Evolutionary conservation across 2,329 filamentous ascomycete species (phyloP), one percentile per base, ranked within the genome.

Genomic region (Trichophaea hybrida): DNA sequence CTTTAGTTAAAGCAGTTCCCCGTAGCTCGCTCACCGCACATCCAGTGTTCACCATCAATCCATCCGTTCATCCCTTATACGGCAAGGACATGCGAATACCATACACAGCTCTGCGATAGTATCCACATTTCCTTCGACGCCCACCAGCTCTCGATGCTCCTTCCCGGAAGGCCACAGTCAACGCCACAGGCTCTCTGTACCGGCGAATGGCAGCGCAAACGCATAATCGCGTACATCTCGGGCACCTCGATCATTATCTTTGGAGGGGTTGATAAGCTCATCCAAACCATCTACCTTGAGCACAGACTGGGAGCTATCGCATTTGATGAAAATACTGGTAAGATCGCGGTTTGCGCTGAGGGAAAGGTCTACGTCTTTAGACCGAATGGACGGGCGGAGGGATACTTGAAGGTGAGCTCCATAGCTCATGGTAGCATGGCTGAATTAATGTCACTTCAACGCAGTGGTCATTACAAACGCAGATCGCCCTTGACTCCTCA

Each of bases 251-350:
- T 97, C 65, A 82, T 93, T 57, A 84, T 98, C 68, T 82, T 97
- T 67, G 80, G 81, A 69, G 85, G 82, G 55, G 80, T 86, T 56
- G 78, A 84, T 63, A 80, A 80, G 58, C 80, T 96, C 64, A 74
- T 95, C 37, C 93, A 98, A 72, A 96, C 90, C 3, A 85, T 94
- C 66, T 94, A 95, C 74, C 83, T 93, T 69, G 86, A 94, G 69
- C 81, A 87, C 65, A 75, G 78, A 31, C 77, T 97, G 33, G 80
- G 88, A 64, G 85, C 88, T 33, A 81, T 97, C 64, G 80, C 82
- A 34, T 80, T 97, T 63, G 87, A 97, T 69, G 85, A 94, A 70
- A 75, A 77, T 15, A 85, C 85, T 6, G 93, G 90, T 53, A 94
- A 88, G 75, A 35, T 66, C 17, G 64, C 65, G 6, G 60, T 64